A percentile compares a stretch with the other conserved stretches of the same genome.
phyloP scores from a whole-genome alignment of 371 early-diverging fungal genomes.

The Haplosporangium sp. region DNA sequence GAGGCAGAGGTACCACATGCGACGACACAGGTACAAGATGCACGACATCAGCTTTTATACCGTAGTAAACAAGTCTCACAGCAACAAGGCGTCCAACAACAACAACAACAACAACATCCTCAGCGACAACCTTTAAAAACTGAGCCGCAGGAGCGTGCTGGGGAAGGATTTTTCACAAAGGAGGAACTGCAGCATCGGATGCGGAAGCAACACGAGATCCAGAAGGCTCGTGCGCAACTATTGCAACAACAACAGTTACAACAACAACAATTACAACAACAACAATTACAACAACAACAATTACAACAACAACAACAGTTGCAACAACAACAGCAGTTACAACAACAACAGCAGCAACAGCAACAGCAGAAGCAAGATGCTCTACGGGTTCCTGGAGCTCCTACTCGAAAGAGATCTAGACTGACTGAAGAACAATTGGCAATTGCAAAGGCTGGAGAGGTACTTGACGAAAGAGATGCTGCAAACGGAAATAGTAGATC shows the following conservation, averaged over 20 bases:
- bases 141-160: background rate
- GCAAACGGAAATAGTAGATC: background rate
- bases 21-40: conserved; percentile 9
- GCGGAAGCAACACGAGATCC: background rate
- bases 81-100: background rate
- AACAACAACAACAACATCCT: background rate
- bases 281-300: conserved; percentile 11
- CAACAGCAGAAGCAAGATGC: background rate
- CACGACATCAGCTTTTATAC: conserved; percentile 18
- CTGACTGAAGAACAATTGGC: background rate
- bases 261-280: conserved; percentile 13
- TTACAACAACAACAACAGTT: background rate
- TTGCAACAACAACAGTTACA: conserved; percentile 8
- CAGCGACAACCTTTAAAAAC: background rate
- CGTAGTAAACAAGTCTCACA: conserved; percentile 10
- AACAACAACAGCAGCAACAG: background rate
- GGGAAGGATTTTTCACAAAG: background rate
- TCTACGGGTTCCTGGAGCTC: background rate
- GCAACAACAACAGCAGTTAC: background rate
- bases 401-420: background rate
- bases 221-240: conserved; percentile 5
- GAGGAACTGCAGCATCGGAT: background rate
- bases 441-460: background rate
- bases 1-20: background rate
- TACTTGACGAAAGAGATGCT: background rate